These are phyloP conservation scores for Penicillium occitanis DNA, from an alignment of 2,329 filamentous ascomycete species.

Conservation along the genomic window DNA sequence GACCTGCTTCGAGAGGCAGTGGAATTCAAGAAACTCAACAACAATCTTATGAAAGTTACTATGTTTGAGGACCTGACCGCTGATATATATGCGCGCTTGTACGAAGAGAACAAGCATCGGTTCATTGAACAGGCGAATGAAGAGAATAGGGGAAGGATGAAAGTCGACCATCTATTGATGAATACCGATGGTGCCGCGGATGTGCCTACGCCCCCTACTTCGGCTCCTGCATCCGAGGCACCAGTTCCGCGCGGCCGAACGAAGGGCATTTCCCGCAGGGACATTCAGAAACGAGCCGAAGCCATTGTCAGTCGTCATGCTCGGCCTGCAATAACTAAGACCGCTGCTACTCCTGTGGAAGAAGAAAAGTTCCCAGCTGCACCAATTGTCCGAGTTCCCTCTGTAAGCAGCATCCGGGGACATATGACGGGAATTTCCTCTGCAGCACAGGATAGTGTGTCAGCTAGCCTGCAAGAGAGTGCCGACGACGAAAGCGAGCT, in stretches of 20 bases:
- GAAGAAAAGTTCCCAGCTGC: slow-evolving; percentile 28
- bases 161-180: slow-evolving; percentile 49
- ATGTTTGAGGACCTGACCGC: slow-evolving; percentile 91
- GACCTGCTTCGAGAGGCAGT: slow-evolving; percentile 66
- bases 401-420: slow-evolving; percentile 20
- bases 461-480: slow-evolving; percentile 63
- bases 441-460: slow-evolving; percentile 50
- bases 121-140: slow-evolving; percentile 44
- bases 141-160: slow-evolving; percentile 50
- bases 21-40: slow-evolving; percentile 77
- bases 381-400: slow-evolving; percentile 25
- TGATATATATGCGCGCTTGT: slow-evolving; percentile 73
- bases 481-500: slow-evolving; percentile 70
- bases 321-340: slow-evolving; percentile 30
- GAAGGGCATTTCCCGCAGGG: slow-evolving; percentile 60
- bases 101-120: slow-evolving; percentile 40
- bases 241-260: slow-evolving; percentile 43
- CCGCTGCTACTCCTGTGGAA: slow-evolving; percentile 28
- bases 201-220: slow-evolving; percentile 31
- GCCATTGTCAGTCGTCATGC: slow-evolving; percentile 49
- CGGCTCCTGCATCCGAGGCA: slow-evolving; percentile 36
- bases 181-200: slow-evolving; percentile 35
- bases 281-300: slow-evolving; percentile 61
- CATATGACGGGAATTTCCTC: slow-evolving; percentile 19
- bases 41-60: slow-evolving; percentile 78